phyloP scores from a whole-genome alignment of 805 yeast species.

The Lipomyces sp. region DNA sequence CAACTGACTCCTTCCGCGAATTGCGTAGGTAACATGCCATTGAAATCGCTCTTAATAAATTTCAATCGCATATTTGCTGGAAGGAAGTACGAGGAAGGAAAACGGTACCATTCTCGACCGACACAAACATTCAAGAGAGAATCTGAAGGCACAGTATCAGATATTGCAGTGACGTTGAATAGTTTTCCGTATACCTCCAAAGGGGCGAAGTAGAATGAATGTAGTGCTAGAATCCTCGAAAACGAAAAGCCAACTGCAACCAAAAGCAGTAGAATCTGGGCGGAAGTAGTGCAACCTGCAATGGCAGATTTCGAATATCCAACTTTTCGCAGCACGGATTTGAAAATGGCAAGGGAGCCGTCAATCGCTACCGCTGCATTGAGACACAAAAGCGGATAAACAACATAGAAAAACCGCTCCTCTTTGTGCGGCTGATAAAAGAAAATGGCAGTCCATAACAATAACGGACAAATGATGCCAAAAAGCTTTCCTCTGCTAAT shows the following conservation, averaged over 20 bases:
- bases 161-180: conserved; percentile 1
- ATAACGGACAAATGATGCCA: conserved; percentile 54
- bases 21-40: conserved; percentile 88
- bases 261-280: conserved; percentile 4
- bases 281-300: not conserved
- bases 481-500: conserved; percentile 21
- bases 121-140: conserved; percentile 66
- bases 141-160: conserved; percentile 24
- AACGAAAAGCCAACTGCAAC: conserved; percentile 29
- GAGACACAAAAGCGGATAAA: conserved; percentile 70
- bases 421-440: conserved; percentile 86
- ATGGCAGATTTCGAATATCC: conserved; percentile 6
- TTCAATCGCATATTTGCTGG: conserved; percentile 64
- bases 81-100: conserved; percentile 83
- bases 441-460: conserved; percentile 72
- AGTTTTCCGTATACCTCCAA: conserved; percentile 58
- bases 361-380: conserved; percentile 61
- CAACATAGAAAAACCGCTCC: conserved; percentile 86
- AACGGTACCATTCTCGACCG: conserved; percentile 97
- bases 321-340: not conserved
- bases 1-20: conserved; percentile 57
- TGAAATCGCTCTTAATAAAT: conserved; percentile 77
- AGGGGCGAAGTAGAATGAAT: conserved; percentile 75
- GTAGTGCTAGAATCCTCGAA: conserved; percentile 64
- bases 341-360: conserved; percentile 6